phyloP scores from a whole-genome alignment of 2,329 filamentous ascomycete species.

The Colletotrichum sp. region DNA sequence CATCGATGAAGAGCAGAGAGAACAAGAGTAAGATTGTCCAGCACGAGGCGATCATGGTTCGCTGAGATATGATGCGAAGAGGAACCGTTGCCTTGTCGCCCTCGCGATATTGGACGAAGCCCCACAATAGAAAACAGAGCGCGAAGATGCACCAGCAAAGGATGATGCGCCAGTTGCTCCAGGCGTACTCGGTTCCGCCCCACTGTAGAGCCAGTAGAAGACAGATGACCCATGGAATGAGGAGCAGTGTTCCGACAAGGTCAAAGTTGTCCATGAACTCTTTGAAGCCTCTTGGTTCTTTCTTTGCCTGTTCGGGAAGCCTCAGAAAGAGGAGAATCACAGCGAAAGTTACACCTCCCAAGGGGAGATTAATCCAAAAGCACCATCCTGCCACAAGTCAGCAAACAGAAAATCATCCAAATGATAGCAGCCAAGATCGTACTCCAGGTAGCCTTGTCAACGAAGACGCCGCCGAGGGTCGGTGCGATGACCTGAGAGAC shows the following conservation, averaged over 20 bases:
- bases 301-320: slow-evolving; percentile 34
- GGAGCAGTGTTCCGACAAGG: slow-evolving; percentile 8
- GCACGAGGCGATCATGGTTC: neutral
- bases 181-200: neutral
- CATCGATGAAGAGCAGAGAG: neutral
- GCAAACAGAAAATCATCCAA: neutral
- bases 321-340: slow-evolving; percentile 45
- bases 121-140: slow-evolving; percentile 54
- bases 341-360: slow-evolving; percentile 48
- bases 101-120: slow-evolving; percentile 62
- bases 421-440: neutral
- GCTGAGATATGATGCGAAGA: slow-evolving; percentile 46
- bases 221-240: neutral
- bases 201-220: neutral
- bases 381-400: slow-evolving; percentile 41
- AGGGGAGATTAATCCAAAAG: slow-evolving; percentile 49
- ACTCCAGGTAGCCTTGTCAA: slow-evolving; percentile 53
- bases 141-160: slow-evolving; percentile 52
- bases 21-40: neutral
- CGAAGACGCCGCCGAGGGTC: slow-evolving; percentile 53
- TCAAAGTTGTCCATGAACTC: slow-evolving; percentile 33
- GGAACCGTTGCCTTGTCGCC: slow-evolving; percentile 53
- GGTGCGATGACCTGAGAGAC: slow-evolving; percentile 56
- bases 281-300: slow-evolving; percentile 31
- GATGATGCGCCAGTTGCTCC: slow-evolving; percentile 49